Base-by-base conservation (phyloP, 345 rosid genomes). In the Trapa bicornis region DNA sequence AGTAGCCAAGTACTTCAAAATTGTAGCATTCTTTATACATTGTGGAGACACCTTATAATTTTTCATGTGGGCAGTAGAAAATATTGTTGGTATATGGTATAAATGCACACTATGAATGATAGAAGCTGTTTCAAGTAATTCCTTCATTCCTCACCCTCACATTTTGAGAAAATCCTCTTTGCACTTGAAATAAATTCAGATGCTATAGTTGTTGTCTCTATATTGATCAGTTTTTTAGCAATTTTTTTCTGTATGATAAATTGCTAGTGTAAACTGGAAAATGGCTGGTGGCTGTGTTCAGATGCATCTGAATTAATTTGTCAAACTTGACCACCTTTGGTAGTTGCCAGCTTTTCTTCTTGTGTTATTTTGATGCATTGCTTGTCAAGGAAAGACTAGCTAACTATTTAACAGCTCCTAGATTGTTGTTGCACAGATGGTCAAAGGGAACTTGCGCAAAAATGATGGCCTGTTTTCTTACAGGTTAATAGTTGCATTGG, bases 401-500 rank as follows among this genome's bases (percentile, higher is more conserved):
- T 54, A 9, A 54, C 35, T n/a, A n/a, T 54, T 54, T 54, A 35
- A 5, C 61, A 6, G n/a, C 8, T 58, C 13, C 8, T 58, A 1
- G 38, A 32, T 58, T 58, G 63, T 4, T n/a, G 32, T 11, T 58
- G 38, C 32, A 6, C 63, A 35, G 7, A 58, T 58, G 38, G 33
- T 54, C 22, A 35, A 54, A 22, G 32, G 33, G 22, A 17, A 54
- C 33, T 54, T 22, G 60, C 63, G 35, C 37, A 12, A 9, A 4
- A 58, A 35, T 33, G 63, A 58, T 29, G 32, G 3, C 32, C 7
- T 22, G 61, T 57, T 54, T 29, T 10, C 37, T 58, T 58, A 52
- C 82, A 87, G 97, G 77, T 82, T 64, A 92, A 89, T 78, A 80
- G 93, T 71, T 75, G 88, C 61, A 74, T 86, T 37, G 98, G 85